Evolutionary conservation across 768 basidiomycete genomes (phyloP).

Genomic region (Austroboletus eburneus): DNA sequence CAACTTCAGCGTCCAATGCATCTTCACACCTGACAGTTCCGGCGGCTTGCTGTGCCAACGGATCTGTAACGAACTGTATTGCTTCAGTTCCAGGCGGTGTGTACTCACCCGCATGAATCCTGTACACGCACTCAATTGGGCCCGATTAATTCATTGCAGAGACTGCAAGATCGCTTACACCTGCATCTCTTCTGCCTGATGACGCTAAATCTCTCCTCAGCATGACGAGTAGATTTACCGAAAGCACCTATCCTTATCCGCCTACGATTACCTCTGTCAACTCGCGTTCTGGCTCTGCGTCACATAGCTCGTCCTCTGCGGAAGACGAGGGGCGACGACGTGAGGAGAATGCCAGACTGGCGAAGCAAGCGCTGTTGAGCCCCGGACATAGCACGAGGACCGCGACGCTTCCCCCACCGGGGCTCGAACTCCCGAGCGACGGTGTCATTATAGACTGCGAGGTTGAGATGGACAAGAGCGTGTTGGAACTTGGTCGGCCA

Average conservation of each 20-base stretch:
- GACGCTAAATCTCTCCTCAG: conserved; percentile 28
- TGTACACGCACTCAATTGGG: conserved; percentile 11
- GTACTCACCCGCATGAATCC: conserved; percentile 8
- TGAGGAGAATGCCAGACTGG: conserved; percentile 20
- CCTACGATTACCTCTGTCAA: conserved; percentile 17
- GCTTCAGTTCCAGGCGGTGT: conserved; percentile 18
- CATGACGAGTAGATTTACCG: conserved; percentile 25
- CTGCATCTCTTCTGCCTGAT: conserved; percentile 17
- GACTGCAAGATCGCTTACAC: conserved; percentile 9
- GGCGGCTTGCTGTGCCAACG: conserved; percentile 4
- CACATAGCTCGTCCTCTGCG: conserved; percentile 13
- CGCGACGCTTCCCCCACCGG: conserved; percentile 32
- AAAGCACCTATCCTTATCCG: conserved; percentile 26
- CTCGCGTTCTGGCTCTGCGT: conserved; percentile 19
- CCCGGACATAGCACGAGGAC: conserved; percentile 24
- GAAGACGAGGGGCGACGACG: conserved; percentile 23
- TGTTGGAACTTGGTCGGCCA: conserved; percentile 71
- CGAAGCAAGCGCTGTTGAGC: conserved; percentile 18
- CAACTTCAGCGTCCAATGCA: background rate
- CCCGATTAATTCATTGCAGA: conserved; percentile 12
- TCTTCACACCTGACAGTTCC: conserved; percentile 5
- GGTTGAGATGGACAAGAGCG: conserved; percentile 65
- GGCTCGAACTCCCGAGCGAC: conserved; percentile 2
- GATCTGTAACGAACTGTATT: conserved; percentile 1
- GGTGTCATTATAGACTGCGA: conserved; percentile 1